A percentile compares a stretch with the other conserved stretches of the same genome.
Evolutionary conservation across 768 basidiomycete species (phyloP).

Genomic region (Rhodosporidiobolus sp.): DNA sequence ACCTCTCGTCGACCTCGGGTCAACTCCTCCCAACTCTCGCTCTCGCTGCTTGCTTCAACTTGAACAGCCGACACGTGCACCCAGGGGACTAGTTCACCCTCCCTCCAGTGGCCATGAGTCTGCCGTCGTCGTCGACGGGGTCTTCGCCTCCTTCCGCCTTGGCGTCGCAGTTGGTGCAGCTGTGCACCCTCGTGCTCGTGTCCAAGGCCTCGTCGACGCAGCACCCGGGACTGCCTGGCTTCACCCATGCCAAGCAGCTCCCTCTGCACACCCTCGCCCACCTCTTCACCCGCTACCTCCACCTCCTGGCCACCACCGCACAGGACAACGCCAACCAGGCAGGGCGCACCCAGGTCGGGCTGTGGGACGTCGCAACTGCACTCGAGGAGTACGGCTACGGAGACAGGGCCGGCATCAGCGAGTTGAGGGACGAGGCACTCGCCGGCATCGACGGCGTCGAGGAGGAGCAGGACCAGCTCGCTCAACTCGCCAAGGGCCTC

Average conservation of each 20-base stretch:
- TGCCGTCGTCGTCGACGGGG: background rate
- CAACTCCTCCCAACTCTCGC: background rate
- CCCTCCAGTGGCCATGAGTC: too few relatives aligned
- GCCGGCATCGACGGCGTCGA: slow-evolving; percentile 14
- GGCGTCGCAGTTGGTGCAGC: slow-evolving; percentile 15
- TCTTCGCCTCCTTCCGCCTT: background rate
- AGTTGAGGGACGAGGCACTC: slow-evolving; percentile 16
- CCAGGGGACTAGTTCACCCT: too few relatives aligned
- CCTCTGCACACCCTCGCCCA: slow-evolving; percentile 33
- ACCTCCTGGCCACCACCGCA: slow-evolving; percentile 11
- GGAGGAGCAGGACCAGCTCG: slow-evolving; percentile 21
- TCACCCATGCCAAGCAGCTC: slow-evolving; percentile 20
- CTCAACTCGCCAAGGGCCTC: slow-evolving; percentile 13
- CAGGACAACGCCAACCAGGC: slow-evolving; percentile 9
- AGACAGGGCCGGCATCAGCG: background rate
- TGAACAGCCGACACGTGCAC: too few relatives aligned
- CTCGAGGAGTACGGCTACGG: slow-evolving; percentile 22
- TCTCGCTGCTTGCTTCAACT: too few relatives aligned
- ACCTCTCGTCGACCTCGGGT: background rate
- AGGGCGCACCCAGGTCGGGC: slow-evolving; percentile 6
- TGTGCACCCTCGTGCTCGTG: slow-evolving; percentile 31
- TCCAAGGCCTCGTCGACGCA: background rate
- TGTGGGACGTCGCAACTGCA: slow-evolving; percentile 30
- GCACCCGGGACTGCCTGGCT: background rate
- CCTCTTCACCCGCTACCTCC: slow-evolving; percentile 33